Evolutionary conservation across 2,329 filamentous ascomycete genomes (phyloP).

Genomic region (Claviceps sp.): DNA sequence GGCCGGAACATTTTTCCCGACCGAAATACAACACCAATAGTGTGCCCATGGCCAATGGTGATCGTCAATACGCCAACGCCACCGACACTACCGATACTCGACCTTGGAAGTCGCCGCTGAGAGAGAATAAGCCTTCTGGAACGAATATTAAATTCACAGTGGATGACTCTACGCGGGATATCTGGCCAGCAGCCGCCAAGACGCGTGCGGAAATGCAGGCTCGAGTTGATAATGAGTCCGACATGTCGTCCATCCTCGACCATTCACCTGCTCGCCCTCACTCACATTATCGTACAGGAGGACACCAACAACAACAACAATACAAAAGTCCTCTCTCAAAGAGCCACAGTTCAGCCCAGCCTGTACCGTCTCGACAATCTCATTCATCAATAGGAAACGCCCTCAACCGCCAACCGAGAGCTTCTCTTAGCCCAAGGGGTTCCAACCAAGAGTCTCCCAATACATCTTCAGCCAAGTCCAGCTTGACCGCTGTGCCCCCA

Average conservation of each 20-base stretch:
- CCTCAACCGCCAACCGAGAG: slow-evolving; percentile 22
- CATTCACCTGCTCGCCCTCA: slow-evolving; percentile 22
- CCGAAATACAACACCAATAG: slow-evolving; percentile 20
- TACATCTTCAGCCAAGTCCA: slow-evolving; percentile 27
- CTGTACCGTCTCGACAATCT: slow-evolving; percentile 12
- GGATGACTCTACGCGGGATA: slow-evolving; percentile 30
- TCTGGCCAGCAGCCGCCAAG: slow-evolving; percentile 26
- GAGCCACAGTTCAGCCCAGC: slow-evolving; percentile 18
- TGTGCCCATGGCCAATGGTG: slow-evolving; percentile 12
- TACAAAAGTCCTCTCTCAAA: slow-evolving; percentile 24
- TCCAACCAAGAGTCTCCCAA: slow-evolving; percentile 17
- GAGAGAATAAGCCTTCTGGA: slow-evolving; percentile 32
- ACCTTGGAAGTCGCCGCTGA: slow-evolving; percentile 23
- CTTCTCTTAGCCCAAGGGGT: slow-evolving; percentile 18
- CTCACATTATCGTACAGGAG: slow-evolving; percentile 14
- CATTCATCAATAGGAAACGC: slow-evolving; percentile 21
- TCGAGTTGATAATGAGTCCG: slow-evolving; percentile 38
- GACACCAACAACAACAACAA: slow-evolving; percentile 16
- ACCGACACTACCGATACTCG: slow-evolving; percentile 20
- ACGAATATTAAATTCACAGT: slow-evolving; percentile 17
- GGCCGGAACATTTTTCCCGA: slow-evolving; percentile 36
- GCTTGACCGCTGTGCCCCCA: slow-evolving; percentile 27
- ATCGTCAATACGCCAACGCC: slow-evolving; percentile 6
- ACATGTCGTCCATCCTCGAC: slow-evolving; percentile 31
- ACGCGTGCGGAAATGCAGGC: slow-evolving; percentile 39